These are phyloP conservation scores for Jacaranda mimosifolia DNA, from an alignment of 257 asterid genomes.

Conservation along the genomic window DNA sequence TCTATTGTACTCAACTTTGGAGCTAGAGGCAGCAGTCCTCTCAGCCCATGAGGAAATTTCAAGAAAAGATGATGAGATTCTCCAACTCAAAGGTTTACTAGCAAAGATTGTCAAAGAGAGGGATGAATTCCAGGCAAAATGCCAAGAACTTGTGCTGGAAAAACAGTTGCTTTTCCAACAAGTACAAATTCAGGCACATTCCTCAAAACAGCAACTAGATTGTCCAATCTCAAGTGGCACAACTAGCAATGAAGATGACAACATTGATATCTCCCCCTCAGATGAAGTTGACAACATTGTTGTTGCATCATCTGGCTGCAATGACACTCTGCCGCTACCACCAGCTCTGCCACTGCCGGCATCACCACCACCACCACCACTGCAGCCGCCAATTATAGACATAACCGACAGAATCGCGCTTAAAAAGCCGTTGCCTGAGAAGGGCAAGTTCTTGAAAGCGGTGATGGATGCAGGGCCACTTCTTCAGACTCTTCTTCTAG, in stretches of 20 bases:
- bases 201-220: slow-evolving; percentile 37
- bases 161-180: slow-evolving; percentile 62
- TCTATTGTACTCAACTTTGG: slow-evolving; percentile 76
- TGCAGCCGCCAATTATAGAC: slow-evolving; percentile 24
- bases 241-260: slow-evolving; percentile 66
- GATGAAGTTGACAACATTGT: slow-evolving; percentile 59
- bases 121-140: slow-evolving; percentile 70
- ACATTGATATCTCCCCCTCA: slow-evolving; percentile 51
- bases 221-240: slow-evolving; percentile 59
- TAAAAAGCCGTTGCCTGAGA: slow-evolving; percentile 71
- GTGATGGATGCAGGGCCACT: slow-evolving; percentile 97
- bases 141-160: slow-evolving; percentile 54
- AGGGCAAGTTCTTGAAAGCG: slow-evolving; percentile 86
- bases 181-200: slow-evolving; percentile 41
- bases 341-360: not conserved
- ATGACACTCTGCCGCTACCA: slow-evolving; percentile 32
- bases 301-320: slow-evolving; percentile 2
- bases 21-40: slow-evolving; percentile 74
- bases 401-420: slow-evolving; percentile 42
- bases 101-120: slow-evolving; percentile 64
- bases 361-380: not conserved
- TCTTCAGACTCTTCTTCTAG: slow-evolving; percentile 84
- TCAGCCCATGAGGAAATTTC: slow-evolving; percentile 82
- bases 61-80: slow-evolving; percentile 82
- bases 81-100: slow-evolving; percentile 68